Base-by-base conservation (phyloP, 441 rosid species). In the Erodium texanum region DNA sequence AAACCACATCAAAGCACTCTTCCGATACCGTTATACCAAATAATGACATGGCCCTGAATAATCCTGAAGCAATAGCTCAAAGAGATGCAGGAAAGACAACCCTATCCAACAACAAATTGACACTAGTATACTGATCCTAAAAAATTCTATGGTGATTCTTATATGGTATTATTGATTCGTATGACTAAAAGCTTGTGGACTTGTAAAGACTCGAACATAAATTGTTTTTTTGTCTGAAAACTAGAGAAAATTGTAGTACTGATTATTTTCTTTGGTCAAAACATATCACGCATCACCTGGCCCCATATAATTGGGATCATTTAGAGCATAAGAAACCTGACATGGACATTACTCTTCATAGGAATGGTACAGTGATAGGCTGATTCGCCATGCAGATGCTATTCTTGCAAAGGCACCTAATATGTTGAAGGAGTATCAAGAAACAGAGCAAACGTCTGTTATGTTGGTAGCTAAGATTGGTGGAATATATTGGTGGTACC, bases 401-500 rank as follows among this genome's bases (percentile, higher is more conserved):
- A 74, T 88, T 69, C 87, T 85, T 68, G 84, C 83, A 65, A 80
- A 77, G 71, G 89, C 86, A 50, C 72, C 82, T 48, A 68, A 66
- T 70, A 77, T 79, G 65, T 73, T 84, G 62, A 68, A 78, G 50
- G 78, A 77, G 52, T 66, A 74, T 66, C 77, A 75, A 79, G 77
- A 78, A 70, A 75, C 71, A 54, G 72, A 71, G 73, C 74, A 77
- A 71, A 77, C 65, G 16, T 70, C 84, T 71, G 87, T 82, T 69
- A 58, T 82, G 79, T 38, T 83, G 76, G 89, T 82, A 73, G 85
- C 81, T 48, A 83, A 81, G 79, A 79, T 82, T 70, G 85, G 85
- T 58, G 90, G 90, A 79, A 81, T 87, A 66, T 82, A 87, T 79
- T 87, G 92, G 96, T 86, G 87, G 86, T 89, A 89, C 79, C 83